A percentile compares a stretch with the other conserved stretches of the same genome.
phyloP scores from a whole-genome alignment of 2,329 filamentous ascomycete species.

The Trichoderma sp. region DNA sequence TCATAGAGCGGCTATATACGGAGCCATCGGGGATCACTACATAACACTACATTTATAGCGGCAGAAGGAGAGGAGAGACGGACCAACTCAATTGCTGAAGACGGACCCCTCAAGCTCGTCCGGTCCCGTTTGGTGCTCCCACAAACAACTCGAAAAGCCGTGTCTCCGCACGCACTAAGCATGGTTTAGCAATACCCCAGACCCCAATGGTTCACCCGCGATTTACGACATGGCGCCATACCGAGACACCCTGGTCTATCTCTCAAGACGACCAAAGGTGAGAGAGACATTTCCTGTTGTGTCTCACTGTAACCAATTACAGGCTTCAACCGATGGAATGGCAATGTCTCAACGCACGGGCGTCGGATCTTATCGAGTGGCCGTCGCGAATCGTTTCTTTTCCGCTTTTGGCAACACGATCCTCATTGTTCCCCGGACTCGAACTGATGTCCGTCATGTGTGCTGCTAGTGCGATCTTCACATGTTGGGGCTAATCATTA shows the following conservation, averaged over 20 bases:
- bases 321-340: not conserved
- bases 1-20: slow-evolving; percentile 8
- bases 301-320: not conserved
- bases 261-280: not conserved
- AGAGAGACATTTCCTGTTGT: not conserved
- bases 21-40: not conserved
- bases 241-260: not conserved
- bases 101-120: not conserved
- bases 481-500: not conserved
- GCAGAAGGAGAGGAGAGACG: slow-evolving; percentile 16
- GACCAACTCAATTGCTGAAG: not conserved
- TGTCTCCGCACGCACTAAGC: slow-evolving; percentile 9
- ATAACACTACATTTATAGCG: not conserved
- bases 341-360: not conserved
- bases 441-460: not conserved
- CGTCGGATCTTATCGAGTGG: not conserved
- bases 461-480: slow-evolving; percentile 1
- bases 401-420: not conserved
- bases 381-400: not conserved
- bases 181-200: not conserved
- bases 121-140: slow-evolving; percentile 3
- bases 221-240: not conserved
- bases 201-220: not conserved
- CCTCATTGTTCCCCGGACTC: not conserved
- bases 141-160: not conserved